Percentiles rank a stretch among this genome's conserved stretches.
These are phyloP conservation scores for Coemansia sp. DNA, from an alignment of 192 early-diverging fungal genomes.

Conservation along the genomic window DNA sequence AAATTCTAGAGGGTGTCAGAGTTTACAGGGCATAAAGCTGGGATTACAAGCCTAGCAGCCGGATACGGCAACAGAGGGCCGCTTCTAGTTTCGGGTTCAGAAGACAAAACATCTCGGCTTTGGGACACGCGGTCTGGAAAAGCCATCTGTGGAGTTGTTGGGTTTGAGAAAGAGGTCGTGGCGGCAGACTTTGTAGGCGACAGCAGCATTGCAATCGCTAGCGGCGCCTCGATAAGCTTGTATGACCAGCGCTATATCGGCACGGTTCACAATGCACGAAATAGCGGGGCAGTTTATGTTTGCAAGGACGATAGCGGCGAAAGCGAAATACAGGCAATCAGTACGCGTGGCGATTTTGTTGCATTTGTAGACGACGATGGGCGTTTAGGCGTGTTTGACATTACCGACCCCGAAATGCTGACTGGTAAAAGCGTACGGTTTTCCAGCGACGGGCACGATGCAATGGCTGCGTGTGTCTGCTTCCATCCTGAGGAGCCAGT, in stretches of 20 bases:
- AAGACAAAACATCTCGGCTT: constrained; percentile 36
- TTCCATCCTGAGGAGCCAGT: constrained; percentile 31
- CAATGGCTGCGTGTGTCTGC: constrained; percentile 33
- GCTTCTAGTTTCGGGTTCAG: constrained; percentile 43
- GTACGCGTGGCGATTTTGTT: constrained; percentile 48
- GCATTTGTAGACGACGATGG: constrained; percentile 50
- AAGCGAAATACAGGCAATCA: constrained; percentile 32
- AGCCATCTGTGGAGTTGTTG: constrained; percentile 14
- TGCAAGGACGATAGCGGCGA: neutral
- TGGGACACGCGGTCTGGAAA: constrained; percentile 35
- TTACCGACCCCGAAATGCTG: constrained; percentile 18
- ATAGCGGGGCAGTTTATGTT: neutral
- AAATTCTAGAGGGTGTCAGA: constrained; percentile 4
- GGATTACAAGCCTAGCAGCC: constrained; percentile 29
- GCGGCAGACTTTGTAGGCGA: constrained; percentile 24
- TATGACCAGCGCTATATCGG: constrained; percentile 31
- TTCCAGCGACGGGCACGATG: constrained; percentile 19
- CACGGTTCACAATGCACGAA: neutral
- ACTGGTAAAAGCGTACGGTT: constrained; percentile 1
- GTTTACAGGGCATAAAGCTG: constrained; percentile 18
- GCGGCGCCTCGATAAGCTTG: constrained; percentile 15
- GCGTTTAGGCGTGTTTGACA: constrained; percentile 19
- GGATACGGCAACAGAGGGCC: constrained; percentile 9
- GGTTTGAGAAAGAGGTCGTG: constrained; percentile 20
- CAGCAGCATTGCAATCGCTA: constrained; percentile 19